A percentile compares a stretch with the other conserved stretches of the same genome.
Conservation (phyloP, 108 stramenopile species). For the Fragilariopsis cylindrus region DNA sequence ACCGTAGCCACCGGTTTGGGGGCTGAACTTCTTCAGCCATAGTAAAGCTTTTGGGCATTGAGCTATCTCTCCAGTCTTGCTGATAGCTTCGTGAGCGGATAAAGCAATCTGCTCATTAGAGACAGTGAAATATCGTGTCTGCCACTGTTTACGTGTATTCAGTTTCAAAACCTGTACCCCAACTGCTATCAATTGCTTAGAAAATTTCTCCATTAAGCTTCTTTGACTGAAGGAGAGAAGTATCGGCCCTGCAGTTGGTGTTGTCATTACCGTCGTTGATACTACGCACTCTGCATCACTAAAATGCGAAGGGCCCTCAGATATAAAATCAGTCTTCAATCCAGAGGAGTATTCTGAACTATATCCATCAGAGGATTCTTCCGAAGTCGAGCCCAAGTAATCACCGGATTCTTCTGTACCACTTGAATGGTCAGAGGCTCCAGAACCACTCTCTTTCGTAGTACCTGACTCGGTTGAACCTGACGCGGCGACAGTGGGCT, state of each 20-base stretch:
- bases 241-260: constrained; percentile 31
- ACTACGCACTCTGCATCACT: background rate
- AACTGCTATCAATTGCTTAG: constrained; percentile 43
- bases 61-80: constrained; percentile 25
- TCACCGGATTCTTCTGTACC: constrained; percentile 21
- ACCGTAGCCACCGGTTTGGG: constrained; percentile 30
- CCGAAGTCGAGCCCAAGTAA: constrained; percentile 7
- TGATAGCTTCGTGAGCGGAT: constrained; percentile 40
- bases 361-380: constrained; percentile 14
- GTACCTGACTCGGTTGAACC: constrained; percentile 6
- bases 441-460: constrained; percentile 14
- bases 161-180: constrained; percentile 80
- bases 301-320: constrained; percentile 17
- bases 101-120: constrained; percentile 61
- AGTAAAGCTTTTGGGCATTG: constrained; percentile 44
- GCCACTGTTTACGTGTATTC: constrained; percentile 81
- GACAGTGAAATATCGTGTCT: constrained; percentile 67
- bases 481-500: constrained; percentile 1
- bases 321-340: constrained; percentile 1
- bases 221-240: constrained; percentile 37
- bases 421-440: constrained; percentile 16
- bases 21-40: constrained; percentile 48
- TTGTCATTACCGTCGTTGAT: background rate
- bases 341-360: constrained; percentile 20
- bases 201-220: constrained; percentile 52